A percentile compares a stretch with the other conserved stretches of the same genome.
Evolutionary conservation across 2,329 filamentous ascomycete species (phyloP).

Genomic region (Colletotrichum shisoi): DNA sequence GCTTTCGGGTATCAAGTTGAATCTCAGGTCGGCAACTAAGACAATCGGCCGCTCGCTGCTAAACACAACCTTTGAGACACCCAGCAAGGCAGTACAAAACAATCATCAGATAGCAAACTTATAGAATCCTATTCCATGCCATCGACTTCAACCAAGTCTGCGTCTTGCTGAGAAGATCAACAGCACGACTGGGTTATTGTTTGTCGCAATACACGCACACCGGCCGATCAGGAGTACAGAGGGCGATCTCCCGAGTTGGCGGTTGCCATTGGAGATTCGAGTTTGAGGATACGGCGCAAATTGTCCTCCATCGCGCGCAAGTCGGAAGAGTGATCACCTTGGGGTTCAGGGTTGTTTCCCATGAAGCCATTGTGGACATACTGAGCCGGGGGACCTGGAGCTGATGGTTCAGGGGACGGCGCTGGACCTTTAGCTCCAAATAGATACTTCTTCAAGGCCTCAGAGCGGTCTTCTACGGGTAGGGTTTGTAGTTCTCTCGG

Average conservation of each 20-base stretch:
- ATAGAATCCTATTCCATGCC: slow-evolving; percentile 23
- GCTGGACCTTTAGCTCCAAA: slow-evolving; percentile 53
- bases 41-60: slow-evolving; percentile 21
- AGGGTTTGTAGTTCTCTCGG: slow-evolving; percentile 25
- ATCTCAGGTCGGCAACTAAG: slow-evolving; percentile 29
- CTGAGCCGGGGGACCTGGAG: slow-evolving; percentile 19
- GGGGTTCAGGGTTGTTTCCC: slow-evolving; percentile 3
- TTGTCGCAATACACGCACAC: not conserved
- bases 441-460: slow-evolving; percentile 66
- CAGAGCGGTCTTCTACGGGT: slow-evolving; percentile 48
- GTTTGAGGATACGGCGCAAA: slow-evolving; percentile 62
- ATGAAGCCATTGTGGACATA: slow-evolving; percentile 20
- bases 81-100: slow-evolving; percentile 27
- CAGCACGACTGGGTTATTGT: not conserved
- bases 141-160: not conserved
- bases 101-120: slow-evolving; percentile 31
- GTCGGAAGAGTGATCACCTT: slow-evolving; percentile 47
- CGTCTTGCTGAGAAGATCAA: slow-evolving; percentile 2
- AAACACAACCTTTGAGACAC: slow-evolving; percentile 32
- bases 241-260: slow-evolving; percentile 39
- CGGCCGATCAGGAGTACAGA: slow-evolving; percentile 27
- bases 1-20: slow-evolving; percentile 39
- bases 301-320: slow-evolving; percentile 62
- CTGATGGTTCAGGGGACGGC: slow-evolving; percentile 24
- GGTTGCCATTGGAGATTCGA: slow-evolving; percentile 43